Conservation (phyloP, 2,329 filamentous ascomycete genomes). For the Teratosphaeria nubilosa region DNA sequence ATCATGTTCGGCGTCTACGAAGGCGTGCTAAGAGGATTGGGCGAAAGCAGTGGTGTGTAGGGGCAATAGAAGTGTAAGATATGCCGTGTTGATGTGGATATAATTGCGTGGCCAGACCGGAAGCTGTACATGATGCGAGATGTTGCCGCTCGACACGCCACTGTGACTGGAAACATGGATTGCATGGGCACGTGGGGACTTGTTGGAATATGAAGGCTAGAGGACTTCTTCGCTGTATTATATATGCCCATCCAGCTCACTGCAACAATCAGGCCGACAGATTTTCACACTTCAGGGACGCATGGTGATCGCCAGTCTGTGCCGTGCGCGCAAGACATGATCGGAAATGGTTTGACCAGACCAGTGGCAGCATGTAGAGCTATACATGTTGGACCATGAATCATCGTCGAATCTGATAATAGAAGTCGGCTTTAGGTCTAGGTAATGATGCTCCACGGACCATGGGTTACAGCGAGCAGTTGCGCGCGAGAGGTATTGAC, state of each 20-base stretch:
- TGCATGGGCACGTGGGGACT: neutral
- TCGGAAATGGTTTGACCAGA: no score
- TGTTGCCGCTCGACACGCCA: neutral
- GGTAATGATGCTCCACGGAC: no score
- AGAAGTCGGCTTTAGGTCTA: no score
- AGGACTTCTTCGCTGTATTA: neutral
- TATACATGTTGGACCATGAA: no score
- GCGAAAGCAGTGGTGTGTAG: constrained; percentile 34
- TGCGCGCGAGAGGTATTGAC: no score
- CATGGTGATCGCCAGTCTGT: no score
- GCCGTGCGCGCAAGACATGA: no score
- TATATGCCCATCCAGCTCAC: neutral
- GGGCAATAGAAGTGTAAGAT: neutral
- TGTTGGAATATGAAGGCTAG: neutral
- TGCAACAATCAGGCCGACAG: no score
- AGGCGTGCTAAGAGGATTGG: constrained; percentile 38
- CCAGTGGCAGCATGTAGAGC: no score
- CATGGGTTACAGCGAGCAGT: no score
- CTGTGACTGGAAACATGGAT: neutral
- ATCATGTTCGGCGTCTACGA: constrained; percentile 92
- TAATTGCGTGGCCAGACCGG: neutral
- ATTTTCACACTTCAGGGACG: no score
- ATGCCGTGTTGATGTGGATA: neutral
- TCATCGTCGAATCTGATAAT: no score
- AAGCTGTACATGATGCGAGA: neutral